Percentiles rank a stretch among this genome's conserved stretches.
phyloP scores from a whole-genome alignment of 768 basidiomycete genomes.

The Tremella fuciformis region DNA sequence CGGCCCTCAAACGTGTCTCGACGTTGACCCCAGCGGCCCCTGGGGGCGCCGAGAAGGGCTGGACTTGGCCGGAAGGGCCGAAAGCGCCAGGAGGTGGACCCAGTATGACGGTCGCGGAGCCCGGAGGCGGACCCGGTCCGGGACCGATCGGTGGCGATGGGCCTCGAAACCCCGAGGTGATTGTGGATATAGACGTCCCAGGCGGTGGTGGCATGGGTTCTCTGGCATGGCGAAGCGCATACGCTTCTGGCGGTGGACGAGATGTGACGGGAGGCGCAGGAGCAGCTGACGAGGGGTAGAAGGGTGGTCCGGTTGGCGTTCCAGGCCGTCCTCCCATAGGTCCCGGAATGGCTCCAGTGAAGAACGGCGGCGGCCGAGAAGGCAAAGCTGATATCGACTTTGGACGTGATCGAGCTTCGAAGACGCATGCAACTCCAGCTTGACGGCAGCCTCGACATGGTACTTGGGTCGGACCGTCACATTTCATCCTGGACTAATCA shows the following conservation, averaged over 20 bases:
- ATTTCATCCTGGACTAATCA: constrained; percentile 39
- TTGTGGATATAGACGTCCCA: constrained; percentile 24
- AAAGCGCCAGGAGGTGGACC: constrained; percentile 11
- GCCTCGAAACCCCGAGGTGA: constrained; percentile 22
- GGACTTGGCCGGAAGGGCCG: not conserved
- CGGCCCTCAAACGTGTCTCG: constrained; percentile 24
- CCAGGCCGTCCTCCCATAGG: constrained; percentile 19
- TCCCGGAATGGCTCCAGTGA: constrained; percentile 11
- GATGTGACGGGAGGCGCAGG: constrained; percentile 41
- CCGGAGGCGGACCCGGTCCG: constrained; percentile 7
- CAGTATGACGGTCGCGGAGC: constrained; percentile 5
- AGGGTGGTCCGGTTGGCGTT: constrained; percentile 27
- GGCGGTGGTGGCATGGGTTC: constrained; percentile 46
- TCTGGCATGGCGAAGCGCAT: constrained; percentile 29
- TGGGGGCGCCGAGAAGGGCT: constrained; percentile 12
- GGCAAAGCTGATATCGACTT: constrained; percentile 46
- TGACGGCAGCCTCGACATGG: constrained; percentile 46
- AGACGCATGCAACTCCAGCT: constrained; percentile 38
- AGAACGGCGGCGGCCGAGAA: constrained; percentile 38
- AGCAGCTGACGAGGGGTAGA: constrained; percentile 39
- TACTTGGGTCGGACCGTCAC: constrained; percentile 40
- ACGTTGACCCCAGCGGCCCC: constrained; percentile 8
- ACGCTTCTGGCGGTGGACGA: constrained; percentile 25
- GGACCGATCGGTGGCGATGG: constrained; percentile 15
- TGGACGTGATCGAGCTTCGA: constrained; percentile 42